Conservation (phyloP, 2,329 filamentous ascomycete genomes). For the Aspergillus hortae region DNA sequence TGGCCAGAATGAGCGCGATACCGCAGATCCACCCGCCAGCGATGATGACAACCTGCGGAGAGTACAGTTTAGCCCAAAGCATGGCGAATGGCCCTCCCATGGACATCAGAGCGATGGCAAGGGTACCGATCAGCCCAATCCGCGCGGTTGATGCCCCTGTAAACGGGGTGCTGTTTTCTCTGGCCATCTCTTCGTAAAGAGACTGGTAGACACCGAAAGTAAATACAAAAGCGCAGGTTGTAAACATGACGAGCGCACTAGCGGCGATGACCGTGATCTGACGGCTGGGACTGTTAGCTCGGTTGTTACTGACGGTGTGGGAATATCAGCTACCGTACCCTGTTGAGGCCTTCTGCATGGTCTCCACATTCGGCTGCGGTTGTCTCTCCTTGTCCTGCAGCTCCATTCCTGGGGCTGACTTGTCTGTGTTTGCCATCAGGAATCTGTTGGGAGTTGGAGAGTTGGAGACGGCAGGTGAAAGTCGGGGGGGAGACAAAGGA, state of each 20-base stretch:
- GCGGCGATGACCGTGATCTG: constrained; percentile 16
- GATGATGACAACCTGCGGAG: constrained; percentile 29
- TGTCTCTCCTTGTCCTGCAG: too few relatives aligned
- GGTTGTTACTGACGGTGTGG: background rate
- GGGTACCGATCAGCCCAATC: constrained; percentile 39
- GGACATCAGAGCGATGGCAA: constrained; percentile 37
- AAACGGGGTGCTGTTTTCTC: constrained; percentile 29
- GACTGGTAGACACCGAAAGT: constrained; percentile 43
- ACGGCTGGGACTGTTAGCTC: background rate
- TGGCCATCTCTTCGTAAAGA: constrained; percentile 36
- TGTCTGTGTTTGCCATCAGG: background rate
- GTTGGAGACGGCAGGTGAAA: background rate
- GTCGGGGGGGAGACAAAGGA: background rate
- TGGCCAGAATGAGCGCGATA: constrained; percentile 31
- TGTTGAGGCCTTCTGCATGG: background rate
- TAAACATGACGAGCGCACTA: constrained; percentile 32
- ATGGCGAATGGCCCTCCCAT: constrained; percentile 35
- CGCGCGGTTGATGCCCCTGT: constrained; percentile 29
- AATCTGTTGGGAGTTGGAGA: background rate
- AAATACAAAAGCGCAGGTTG: constrained; percentile 38
- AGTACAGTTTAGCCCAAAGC: constrained; percentile 33
- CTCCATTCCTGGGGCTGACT: background rate
- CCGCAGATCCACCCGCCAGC: constrained; percentile 34
- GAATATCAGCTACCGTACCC: background rate
- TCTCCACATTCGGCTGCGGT: too few relatives aligned